A percentile compares a stretch with the other conserved stretches of the same genome.
Evolutionary conservation across 768 basidiomycete species (phyloP).

Genomic region (Phaffia australis): DNA sequence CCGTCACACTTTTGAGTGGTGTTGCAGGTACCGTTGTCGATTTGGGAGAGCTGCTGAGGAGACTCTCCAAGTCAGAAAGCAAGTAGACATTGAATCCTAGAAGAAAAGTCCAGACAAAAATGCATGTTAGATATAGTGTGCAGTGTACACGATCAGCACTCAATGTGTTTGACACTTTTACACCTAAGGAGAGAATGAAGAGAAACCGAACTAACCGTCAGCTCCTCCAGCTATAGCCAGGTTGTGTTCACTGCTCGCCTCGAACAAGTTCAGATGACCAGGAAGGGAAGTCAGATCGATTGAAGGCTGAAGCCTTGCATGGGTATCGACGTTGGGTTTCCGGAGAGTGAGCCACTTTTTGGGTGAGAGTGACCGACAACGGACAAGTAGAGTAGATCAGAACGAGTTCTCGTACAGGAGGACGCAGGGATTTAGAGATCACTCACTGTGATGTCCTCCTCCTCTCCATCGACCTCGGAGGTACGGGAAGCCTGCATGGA

Average conservation of each 20-base stretch:
- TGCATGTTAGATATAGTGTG: background rate
- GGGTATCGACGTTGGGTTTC: slow-evolving; percentile 19
- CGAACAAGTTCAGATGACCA: slow-evolving; percentile 18
- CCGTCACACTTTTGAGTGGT: slow-evolving; percentile 11
- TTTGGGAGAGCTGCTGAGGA: slow-evolving; percentile 2
- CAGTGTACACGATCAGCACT: background rate
- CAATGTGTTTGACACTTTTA: background rate
- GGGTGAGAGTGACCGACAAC: background rate
- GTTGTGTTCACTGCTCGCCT: slow-evolving; percentile 8
- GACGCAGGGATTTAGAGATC: background rate
- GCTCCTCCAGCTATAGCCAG: slow-evolving; percentile 16
- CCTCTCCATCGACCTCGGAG: slow-evolving; percentile 20
- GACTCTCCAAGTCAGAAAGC: slow-evolving; percentile 19
- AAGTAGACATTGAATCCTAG: slow-evolving; percentile 32
- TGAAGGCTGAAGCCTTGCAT: slow-evolving; percentile 15
- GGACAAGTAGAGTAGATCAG: background rate
- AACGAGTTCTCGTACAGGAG: background rate
- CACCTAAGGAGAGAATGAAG: background rate
- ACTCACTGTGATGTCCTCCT: slow-evolving; percentile 25
- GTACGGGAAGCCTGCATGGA: no score
- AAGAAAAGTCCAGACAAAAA: background rate
- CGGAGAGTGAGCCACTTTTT: slow-evolving; percentile 23
- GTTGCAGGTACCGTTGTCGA: slow-evolving; percentile 4
- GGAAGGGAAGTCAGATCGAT: slow-evolving; percentile 11
- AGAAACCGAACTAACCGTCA: slow-evolving; percentile 7